Percentiles rank a stretch among this genome's conserved stretches.
Evolutionary conservation across 306 rosid species (phyloP).

Genomic region (Datisca glomerata): DNA sequence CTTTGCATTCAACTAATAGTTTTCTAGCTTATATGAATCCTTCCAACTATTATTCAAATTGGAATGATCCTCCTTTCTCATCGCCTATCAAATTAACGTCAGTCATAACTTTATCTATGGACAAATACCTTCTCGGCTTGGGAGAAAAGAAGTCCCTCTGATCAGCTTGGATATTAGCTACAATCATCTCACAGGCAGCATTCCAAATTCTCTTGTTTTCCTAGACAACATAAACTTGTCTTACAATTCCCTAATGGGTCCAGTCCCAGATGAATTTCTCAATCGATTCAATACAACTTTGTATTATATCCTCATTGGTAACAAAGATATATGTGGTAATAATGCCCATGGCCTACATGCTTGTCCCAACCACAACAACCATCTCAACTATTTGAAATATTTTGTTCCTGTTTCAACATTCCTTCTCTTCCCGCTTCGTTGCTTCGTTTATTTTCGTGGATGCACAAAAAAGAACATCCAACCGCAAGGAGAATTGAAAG

Average conservation of each 20-base stretch:
- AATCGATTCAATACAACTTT: not conserved
- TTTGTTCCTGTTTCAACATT: conserved; percentile 2
- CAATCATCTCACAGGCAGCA: conserved; percentile 2
- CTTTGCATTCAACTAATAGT: not conserved
- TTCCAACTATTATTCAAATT: not conserved
- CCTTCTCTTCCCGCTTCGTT: not conserved
- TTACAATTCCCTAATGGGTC: not conserved
- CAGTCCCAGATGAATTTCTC: not conserved
- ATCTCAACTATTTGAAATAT: not conserved
- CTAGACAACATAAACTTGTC: conserved; percentile 1
- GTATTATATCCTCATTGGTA: conserved; percentile 4
- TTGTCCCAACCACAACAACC: not conserved
- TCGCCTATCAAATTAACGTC: too few relatives aligned
- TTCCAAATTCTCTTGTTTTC: conserved; percentile 1
- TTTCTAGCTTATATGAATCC: not conserved
- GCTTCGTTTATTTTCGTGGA: not conserved
- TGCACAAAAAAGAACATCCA: not conserved
- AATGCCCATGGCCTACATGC: not conserved
- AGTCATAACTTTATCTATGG: conserved; percentile 11
- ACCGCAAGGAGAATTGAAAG: not conserved
- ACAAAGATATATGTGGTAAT: conserved; percentile 4
- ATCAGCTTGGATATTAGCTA: conserved; percentile 2
- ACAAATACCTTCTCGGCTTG: conserved; percentile 4
- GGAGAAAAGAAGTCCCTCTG: too few relatives aligned
- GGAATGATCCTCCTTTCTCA: too few relatives aligned